These are phyloP conservation scores for Petrea volubilis DNA, from an alignment of 257 asterid species.

Conservation along the genomic window DNA sequence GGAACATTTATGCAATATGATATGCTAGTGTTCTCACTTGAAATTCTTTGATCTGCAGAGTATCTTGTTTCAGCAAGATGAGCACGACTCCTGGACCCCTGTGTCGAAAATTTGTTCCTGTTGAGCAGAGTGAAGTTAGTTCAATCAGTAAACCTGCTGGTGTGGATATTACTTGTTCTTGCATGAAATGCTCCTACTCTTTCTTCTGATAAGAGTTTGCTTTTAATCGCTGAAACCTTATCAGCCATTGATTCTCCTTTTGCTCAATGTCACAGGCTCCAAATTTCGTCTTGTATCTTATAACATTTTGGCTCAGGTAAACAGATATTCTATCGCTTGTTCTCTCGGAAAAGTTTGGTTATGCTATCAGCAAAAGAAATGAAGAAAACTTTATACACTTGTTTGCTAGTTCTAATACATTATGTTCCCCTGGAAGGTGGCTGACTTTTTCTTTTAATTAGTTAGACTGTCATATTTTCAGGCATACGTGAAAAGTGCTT, in stretches of 20 bases:
- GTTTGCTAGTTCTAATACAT: too few relatives aligned
- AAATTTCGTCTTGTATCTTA: constrained; percentile 82
- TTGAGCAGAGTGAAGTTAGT: constrained; percentile 59
- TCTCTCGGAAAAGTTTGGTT: constrained; percentile 7
- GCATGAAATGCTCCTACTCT: not conserved
- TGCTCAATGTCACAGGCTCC: constrained; percentile 50
- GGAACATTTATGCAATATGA: not conserved
- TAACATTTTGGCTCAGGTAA: constrained; percentile 92
- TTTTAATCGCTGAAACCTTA: not conserved
- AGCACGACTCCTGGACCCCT: constrained; percentile 52
- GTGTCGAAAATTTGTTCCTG: constrained; percentile 72
- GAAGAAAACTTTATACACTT: too few relatives aligned
- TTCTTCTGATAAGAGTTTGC: not conserved
- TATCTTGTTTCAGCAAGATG: constrained; percentile 58
- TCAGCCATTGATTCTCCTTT: constrained; percentile 13
- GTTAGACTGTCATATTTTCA: constrained; percentile 34
- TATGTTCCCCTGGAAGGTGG: too few relatives aligned
- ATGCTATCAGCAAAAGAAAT: too few relatives aligned
- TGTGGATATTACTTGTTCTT: constrained; percentile 28
- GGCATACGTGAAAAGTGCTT: constrained; percentile 77
- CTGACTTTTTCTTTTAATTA: not conserved
- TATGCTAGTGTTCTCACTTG: not conserved
- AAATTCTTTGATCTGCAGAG: constrained; percentile 36
- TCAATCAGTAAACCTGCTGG: constrained; percentile 64
- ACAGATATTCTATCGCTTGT: not conserved